These are phyloP conservation scores for Aspergillus sclerotiicarbonarius DNA, from an alignment of 495 filamentous ascomycete species.

Conservation along the genomic window DNA sequence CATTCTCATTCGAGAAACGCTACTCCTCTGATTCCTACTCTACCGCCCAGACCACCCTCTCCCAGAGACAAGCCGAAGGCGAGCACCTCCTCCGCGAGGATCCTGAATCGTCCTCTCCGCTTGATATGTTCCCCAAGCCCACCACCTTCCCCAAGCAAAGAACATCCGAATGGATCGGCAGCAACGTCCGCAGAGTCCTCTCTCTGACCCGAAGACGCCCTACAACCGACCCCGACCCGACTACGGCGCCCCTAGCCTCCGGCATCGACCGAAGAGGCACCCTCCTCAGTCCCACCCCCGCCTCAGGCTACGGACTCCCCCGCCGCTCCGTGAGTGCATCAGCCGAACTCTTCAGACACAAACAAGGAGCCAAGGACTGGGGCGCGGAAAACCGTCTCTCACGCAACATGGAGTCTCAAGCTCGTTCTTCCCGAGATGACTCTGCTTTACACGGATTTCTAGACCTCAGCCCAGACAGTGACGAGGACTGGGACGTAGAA, in stretches of 20 bases:
- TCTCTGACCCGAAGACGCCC: slow-evolving; percentile 39
- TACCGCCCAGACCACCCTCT: slow-evolving; percentile 63
- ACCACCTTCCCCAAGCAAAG: slow-evolving; percentile 33
- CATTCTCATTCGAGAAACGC: slow-evolving; percentile 34
- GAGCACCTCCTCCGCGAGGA: slow-evolving; percentile 53
- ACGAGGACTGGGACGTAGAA: slow-evolving; percentile 90
- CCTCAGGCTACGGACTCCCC: slow-evolving; percentile 28
- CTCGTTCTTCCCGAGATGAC: slow-evolving; percentile 31
- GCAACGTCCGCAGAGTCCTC: slow-evolving; percentile 53
- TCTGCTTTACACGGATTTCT: slow-evolving; percentile 31
- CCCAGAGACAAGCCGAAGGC: slow-evolving; percentile 62
- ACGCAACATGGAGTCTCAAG: slow-evolving; percentile 16
- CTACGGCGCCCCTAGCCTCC: slow-evolving; percentile 25
- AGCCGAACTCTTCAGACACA: slow-evolving; percentile 56
- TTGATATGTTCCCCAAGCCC: slow-evolving; percentile 31
- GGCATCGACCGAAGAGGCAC: slow-evolving; percentile 38
- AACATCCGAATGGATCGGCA: slow-evolving; percentile 53
- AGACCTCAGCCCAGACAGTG: slow-evolving; percentile 30
- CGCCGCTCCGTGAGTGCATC: slow-evolving; percentile 59
- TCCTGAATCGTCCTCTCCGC: slow-evolving; percentile 10
- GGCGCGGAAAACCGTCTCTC: slow-evolving; percentile 39
- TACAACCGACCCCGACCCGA: slow-evolving; percentile 11
- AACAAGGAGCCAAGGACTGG: slow-evolving; percentile 59
- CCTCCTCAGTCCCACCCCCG: slow-evolving; percentile 17
- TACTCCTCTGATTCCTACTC: slow-evolving; percentile 60